Percentiles rank a stretch among this genome's conserved stretches.
These are phyloP conservation scores for Neonectria ditissima DNA, from an alignment of 2,329 filamentous ascomycete genomes.

Conservation along the genomic window DNA sequence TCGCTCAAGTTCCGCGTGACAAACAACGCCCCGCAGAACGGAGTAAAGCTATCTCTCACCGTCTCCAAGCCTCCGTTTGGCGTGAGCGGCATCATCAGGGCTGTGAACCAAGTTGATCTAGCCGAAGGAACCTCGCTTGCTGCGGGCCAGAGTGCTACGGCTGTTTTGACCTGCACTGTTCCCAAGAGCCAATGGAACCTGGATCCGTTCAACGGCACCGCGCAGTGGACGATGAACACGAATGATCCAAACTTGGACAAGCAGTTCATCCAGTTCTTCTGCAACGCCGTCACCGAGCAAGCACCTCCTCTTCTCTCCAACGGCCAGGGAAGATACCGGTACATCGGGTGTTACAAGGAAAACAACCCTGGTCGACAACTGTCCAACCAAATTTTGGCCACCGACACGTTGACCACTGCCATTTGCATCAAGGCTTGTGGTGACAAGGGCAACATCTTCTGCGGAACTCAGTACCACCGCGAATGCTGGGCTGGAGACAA, in stretches of 20 bases:
- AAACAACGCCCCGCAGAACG: constrained; percentile 60
- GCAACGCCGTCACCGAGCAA: constrained; percentile 64
- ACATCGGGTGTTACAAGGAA: constrained; percentile 67
- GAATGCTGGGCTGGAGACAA: constrained; percentile 68
- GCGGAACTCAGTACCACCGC: constrained; percentile 61
- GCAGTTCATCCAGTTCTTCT: constrained; percentile 63
- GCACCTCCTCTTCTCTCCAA: constrained; percentile 59
- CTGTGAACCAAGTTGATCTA: constrained; percentile 67
- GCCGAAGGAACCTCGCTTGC: constrained; percentile 66
- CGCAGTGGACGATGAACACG: constrained; percentile 68
- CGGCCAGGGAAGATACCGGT: constrained; percentile 62
- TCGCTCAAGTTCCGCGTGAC: constrained; percentile 64
- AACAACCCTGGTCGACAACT: constrained; percentile 67
- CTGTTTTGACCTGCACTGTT: constrained; percentile 65
- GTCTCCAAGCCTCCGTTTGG: constrained; percentile 72
- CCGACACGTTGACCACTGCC: constrained; percentile 55
- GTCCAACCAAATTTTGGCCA: constrained; percentile 54
- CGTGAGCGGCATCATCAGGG: constrained; percentile 63
- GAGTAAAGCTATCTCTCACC: constrained; percentile 63
- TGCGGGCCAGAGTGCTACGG: constrained; percentile 63
- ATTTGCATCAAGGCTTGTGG: constrained; percentile 60
- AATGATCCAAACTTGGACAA: constrained; percentile 66
- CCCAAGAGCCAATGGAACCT: constrained; percentile 69
- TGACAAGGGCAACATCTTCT: constrained; percentile 53
- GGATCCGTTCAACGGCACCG: constrained; percentile 60